Evolutionary conservation across 2,329 filamentous ascomycete genomes (phyloP).

Genomic region (Paecilomyces dactylethromorphus): DNA sequence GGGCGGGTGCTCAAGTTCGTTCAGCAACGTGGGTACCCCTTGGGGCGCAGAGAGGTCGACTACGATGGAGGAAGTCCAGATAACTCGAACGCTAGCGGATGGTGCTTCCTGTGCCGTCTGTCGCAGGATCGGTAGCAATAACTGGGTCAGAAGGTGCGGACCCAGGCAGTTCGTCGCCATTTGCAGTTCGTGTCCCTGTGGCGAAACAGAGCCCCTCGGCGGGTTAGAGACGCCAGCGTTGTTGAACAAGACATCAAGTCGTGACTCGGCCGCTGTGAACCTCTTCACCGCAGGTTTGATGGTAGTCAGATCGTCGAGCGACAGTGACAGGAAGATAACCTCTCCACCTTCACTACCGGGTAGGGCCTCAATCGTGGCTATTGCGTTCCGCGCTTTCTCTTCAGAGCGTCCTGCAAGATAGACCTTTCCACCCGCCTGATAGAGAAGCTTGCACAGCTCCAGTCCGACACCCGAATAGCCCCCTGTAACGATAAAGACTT

Average conservation of each 20-base stretch:
- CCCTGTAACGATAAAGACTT: conserved; percentile 22
- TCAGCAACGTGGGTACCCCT: neutral
- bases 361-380: conserved; percentile 17
- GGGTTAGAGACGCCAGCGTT: conserved; percentile 33
- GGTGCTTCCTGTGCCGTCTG: conserved; percentile 18
- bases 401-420: conserved; percentile 20
- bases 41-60: neutral
- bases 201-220: conserved; percentile 23
- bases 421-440: conserved; percentile 12
- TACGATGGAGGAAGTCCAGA: neutral
- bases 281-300: conserved; percentile 16
- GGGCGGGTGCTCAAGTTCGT: neutral
- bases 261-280: conserved; percentile 27
- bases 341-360: neutral
- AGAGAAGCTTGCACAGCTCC: conserved; percentile 17
- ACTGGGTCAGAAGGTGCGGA: conserved; percentile 33
- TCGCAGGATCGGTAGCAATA: conserved; percentile 28
- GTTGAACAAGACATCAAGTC: conserved; percentile 36
- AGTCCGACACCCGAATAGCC: conserved; percentile 17
- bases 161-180: conserved; percentile 37
- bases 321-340: neutral
- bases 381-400: conserved; percentile 24
- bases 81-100: neutral
- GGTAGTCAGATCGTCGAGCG: neutral
- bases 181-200: conserved; percentile 29